These are phyloP conservation scores for Nannochloropsis salina DNA, from an alignment of 108 stramenopile genomes.

Conservation along the genomic window DNA sequence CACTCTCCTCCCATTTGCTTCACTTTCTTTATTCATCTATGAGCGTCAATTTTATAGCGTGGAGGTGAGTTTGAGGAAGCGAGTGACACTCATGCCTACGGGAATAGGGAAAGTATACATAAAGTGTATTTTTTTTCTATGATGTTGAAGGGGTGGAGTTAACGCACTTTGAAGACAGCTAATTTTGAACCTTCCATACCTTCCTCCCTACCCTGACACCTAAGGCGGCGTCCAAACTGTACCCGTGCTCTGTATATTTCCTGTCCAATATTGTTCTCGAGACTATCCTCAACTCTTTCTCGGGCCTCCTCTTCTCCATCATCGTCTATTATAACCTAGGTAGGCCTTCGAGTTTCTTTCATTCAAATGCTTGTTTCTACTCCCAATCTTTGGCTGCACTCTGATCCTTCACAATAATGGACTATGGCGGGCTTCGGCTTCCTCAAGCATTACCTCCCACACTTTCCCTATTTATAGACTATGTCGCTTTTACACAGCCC, in stretches of 20 bases:
- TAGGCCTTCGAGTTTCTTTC: neutral
- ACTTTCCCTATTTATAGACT: neutral
- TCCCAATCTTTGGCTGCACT: too few relatives aligned
- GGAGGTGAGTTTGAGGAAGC: neutral
- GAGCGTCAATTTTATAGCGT: neutral
- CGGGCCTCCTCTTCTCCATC: neutral
- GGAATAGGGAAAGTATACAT: neutral
- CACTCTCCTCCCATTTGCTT: neutral
- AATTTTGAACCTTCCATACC: neutral
- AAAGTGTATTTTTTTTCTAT: too few relatives aligned
- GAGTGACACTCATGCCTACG: neutral
- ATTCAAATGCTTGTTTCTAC: too few relatives aligned
- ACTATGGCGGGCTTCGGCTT: neutral
- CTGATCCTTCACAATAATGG: neutral
- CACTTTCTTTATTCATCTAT: neutral
- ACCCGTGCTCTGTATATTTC: neutral
- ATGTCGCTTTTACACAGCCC: neutral
- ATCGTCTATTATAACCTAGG: neutral
- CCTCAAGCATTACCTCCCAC: neutral
- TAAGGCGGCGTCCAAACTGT: neutral
- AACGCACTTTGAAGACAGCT: too few relatives aligned
- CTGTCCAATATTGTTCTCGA: neutral
- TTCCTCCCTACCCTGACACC: neutral
- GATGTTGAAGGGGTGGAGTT: too few relatives aligned
- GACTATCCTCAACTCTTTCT: neutral